These are phyloP conservation scores for Mycena citricolor DNA, from an alignment of 1,284 basidiomycete genomes.

Conservation along the genomic window DNA sequence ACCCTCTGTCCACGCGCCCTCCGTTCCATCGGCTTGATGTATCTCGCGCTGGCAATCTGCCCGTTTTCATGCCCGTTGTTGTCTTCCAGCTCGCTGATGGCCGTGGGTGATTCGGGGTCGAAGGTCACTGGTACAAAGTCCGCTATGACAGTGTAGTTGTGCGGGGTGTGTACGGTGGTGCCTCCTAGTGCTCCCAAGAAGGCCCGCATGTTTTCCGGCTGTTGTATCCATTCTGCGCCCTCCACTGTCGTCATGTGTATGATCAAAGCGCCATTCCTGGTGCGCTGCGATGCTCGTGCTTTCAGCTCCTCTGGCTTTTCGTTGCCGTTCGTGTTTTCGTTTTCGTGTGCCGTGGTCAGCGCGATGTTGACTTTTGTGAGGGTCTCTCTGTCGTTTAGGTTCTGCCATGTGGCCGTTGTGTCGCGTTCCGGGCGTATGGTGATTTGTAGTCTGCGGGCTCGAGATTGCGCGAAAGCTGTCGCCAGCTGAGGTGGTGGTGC, in stretches of 20 bases:
- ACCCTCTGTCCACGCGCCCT: neutral
- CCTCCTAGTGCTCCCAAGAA: slow-evolving; percentile 4
- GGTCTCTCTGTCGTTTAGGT: too few species aligned
- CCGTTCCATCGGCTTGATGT: neutral
- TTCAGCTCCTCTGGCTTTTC: too few species aligned
- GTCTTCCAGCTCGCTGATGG: neutral
- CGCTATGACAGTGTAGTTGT: neutral
- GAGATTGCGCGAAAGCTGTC: too few species aligned
- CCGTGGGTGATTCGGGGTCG: neutral
- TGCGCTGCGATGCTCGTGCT: too few species aligned
- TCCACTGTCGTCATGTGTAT: neutral
- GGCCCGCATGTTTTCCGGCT: neutral
- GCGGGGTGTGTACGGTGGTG: slow-evolving; percentile 3
- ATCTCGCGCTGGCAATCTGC: neutral
- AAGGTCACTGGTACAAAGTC: slow-evolving; percentile 7
- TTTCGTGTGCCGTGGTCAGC: too few species aligned
- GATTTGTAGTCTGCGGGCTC: too few species aligned
- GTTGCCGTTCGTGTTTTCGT: too few species aligned
- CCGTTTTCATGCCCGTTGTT: neutral
- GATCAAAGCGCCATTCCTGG: neutral
- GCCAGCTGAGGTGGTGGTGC: too few species aligned
- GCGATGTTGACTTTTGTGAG: too few species aligned
- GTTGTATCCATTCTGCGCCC: neutral
- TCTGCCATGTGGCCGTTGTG: too few species aligned
- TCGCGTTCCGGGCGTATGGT: too few species aligned